Base-by-base conservation (phyloP, 1,139 yeast genomes). In the Yamadazyma diospyri region DNA sequence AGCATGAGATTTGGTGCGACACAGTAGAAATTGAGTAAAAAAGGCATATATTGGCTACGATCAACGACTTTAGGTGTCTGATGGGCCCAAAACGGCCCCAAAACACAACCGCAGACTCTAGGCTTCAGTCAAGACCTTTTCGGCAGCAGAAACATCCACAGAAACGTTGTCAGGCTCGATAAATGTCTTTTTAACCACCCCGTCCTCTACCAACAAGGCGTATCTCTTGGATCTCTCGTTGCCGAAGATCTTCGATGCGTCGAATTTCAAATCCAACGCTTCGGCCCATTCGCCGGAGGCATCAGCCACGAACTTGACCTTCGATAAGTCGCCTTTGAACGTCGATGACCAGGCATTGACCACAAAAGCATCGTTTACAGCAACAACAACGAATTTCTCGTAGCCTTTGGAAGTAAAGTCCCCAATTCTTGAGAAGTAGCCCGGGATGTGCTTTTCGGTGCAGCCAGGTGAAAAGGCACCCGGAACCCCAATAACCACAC, bases 381-480 rank as follows among this genome's bases (percentile, higher is more conserved):
- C 72, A 29, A 88, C 76, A 29, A 88, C 76, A 47, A 68, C 78
- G 36, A 87, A 59, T 33, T 61, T 53, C 26, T 69, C 61, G 58
- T 76, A 67, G 7, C 95, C 95, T 61, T 83, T 81, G 25, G 66
- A 68, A 40, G 72, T 64, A 53, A 87, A 78, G 16, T 70, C 65
- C 8, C 64, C 54, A 35, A 71, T 55, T 33, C 69, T 55, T 39
- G 65, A 62, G 48, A 85, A 55, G 58, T 76, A 87, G 4, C 92
- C 94, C 5, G 96, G 96, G 32, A 87, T 74, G 52, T 85, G 95
- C 20, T 73, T 59, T 14, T 81, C 76, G 20, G 89, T 71, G 57
- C 96, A 87, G 1, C 87, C 94, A 28, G 94, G 89, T 3, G 94
- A 81, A 53, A 81, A 87, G 1, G 96, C 95, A 14, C 95, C 96